Percentiles rank a stretch among this genome's conserved stretches.
These are phyloP conservation scores for Lentinus tigrinus DNA, from an alignment of 768 basidiomycete genomes.

Conservation along the genomic window DNA sequence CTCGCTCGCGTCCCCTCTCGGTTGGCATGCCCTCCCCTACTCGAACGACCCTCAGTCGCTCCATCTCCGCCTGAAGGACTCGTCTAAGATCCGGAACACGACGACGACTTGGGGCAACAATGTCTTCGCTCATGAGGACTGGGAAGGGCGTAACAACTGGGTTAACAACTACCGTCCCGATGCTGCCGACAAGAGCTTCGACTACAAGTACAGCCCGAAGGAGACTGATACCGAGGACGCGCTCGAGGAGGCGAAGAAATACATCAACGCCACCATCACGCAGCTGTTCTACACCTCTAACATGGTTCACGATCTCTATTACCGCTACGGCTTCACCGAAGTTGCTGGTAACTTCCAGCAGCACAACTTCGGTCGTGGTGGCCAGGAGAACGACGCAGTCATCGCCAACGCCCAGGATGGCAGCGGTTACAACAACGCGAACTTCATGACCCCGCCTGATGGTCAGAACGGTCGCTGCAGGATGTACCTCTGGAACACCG, in stretches of 20 bases:
- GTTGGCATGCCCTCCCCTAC: constrained; percentile 88
- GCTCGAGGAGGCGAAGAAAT: constrained; percentile 69
- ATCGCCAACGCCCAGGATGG: constrained; percentile 97
- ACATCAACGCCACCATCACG: constrained; percentile 83
- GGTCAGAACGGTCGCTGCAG: constrained; percentile 90
- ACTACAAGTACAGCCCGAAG: constrained; percentile 75
- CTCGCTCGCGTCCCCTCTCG: constrained; percentile 74
- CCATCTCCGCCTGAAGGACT: constrained; percentile 18
- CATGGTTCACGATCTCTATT: constrained; percentile 79
- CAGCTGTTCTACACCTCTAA: constrained; percentile 90
- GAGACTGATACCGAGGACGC: constrained; percentile 54
- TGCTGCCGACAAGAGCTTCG: constrained; percentile 56
- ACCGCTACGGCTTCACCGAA: constrained; percentile 88
- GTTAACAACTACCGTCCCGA: constrained; percentile 79
- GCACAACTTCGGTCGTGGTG: constrained; percentile 92
- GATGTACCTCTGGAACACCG: constrained; percentile 96
- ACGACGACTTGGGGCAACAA: constrained; percentile 90
- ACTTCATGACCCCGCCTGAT: constrained; percentile 85
- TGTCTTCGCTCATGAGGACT: constrained; percentile 93
- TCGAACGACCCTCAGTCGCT: constrained; percentile 58
- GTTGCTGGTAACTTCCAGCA: constrained; percentile 95
- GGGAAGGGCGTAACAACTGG: constrained; percentile 69
- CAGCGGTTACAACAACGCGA: constrained; percentile 88
- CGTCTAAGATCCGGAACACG: constrained; percentile 46
- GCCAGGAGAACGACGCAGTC: constrained; percentile 83